These are phyloP conservation scores for Colletotrichum melonis DNA, from an alignment of 2,329 filamentous ascomycete species.

Conservation along the genomic window DNA sequence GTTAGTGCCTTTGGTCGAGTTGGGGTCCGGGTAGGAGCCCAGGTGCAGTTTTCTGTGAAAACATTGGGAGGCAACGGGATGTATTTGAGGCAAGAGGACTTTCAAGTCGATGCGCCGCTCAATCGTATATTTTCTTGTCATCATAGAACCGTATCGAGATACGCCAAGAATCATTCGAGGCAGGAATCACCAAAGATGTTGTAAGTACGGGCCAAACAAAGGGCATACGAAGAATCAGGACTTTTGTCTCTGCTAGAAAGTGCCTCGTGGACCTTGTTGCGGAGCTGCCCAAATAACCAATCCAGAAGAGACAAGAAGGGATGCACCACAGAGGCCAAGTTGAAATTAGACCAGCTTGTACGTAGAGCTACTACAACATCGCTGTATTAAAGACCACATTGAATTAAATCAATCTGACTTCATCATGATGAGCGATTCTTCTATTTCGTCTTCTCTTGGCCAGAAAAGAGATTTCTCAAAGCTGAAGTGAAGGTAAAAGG, in stretches of 20 bases:
- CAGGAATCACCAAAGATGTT: neutral
- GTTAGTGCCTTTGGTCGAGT: too few relatives aligned
- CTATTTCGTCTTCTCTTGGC: neutral
- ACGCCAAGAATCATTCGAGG: neutral
- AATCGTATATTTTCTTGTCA: too few relatives aligned
- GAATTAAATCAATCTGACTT: neutral
- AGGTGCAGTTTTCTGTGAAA: too few relatives aligned
- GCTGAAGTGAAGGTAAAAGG: too few relatives aligned
- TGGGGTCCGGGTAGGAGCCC: too few relatives aligned
- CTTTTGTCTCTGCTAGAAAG: neutral
- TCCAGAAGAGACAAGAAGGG: neutral
- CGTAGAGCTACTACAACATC: neutral
- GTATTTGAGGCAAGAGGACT: too few relatives aligned
- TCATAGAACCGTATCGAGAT: too few relatives aligned
- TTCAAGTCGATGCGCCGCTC: too few relatives aligned
- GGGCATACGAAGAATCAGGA: neutral
- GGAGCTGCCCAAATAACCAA: neutral
- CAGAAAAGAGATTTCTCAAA: neutral
- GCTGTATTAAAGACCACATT: neutral
- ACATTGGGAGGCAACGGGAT: too few relatives aligned
- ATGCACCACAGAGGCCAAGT: neutral
- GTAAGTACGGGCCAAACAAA: neutral
- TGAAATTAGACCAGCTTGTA: neutral
- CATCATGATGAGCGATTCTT: neutral
- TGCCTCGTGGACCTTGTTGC: neutral